Conservation (phyloP, 257 asterid genomes). For the Salvia hispanica region DNA sequence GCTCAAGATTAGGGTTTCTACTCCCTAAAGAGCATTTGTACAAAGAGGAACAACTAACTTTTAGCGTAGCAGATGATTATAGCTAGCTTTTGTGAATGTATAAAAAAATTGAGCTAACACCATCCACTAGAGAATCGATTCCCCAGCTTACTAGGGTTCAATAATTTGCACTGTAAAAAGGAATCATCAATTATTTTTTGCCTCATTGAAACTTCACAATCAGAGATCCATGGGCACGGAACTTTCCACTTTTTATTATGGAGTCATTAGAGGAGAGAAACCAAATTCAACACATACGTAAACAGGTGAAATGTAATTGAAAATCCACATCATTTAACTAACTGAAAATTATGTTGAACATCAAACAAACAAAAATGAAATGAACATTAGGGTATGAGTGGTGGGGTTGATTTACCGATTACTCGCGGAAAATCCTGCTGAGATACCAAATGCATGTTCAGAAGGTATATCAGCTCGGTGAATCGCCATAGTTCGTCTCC, state of each 20-base stretch:
- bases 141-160: conserved; percentile 34
- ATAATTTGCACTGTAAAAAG: conserved; percentile 26
- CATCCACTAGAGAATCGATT: conserved; percentile 34
- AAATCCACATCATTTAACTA: neutral
- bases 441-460: neutral
- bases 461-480: neutral
- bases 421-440: conserved; percentile 4
- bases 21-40: conserved; percentile 51
- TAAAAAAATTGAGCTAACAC: conserved; percentile 50
- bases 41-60: conserved; percentile 33
- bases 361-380: neutral
- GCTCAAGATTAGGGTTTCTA: conserved; percentile 70
- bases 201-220: conserved; percentile 22
- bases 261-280: neutral
- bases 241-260: neutral
- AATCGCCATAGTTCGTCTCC: neutral
- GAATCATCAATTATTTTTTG: conserved; percentile 21
- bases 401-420: conserved; percentile 26
- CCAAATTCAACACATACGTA: neutral
- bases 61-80: conserved; percentile 36
- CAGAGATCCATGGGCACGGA: neutral
- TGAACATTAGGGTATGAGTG: neutral
- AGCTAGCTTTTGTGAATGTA: conserved; percentile 46
- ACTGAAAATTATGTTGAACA: neutral
- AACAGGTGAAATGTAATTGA: neutral